phyloP scores from a whole-genome alignment of 805 yeast species.

The Saccharomycopsis sp. region DNA sequence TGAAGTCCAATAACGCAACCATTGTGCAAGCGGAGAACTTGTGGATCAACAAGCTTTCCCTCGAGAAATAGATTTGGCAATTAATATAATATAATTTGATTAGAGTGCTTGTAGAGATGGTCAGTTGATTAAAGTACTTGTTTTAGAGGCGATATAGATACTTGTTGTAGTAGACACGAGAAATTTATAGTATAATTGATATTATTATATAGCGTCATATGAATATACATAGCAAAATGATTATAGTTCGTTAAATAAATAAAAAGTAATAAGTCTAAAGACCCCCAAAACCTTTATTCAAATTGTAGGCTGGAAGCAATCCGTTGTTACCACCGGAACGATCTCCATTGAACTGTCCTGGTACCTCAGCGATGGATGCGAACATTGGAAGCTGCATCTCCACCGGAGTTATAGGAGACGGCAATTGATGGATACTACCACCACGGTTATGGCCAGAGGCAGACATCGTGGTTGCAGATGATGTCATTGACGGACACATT shows the following conservation, averaged over 20 bases:
- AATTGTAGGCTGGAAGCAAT: not conserved
- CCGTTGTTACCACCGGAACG: not conserved
- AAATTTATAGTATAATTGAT: not conserved
- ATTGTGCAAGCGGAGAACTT: constrained; percentile 86
- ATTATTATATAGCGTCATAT: not conserved
- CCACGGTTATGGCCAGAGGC: not conserved
- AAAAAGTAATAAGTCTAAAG: not conserved
- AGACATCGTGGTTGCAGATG: not conserved
- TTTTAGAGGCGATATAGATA: not conserved
- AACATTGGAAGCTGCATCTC: not conserved
- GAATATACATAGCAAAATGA: not conserved
- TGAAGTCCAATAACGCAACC: constrained; percentile 87
- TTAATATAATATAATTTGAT: no score
- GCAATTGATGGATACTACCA: not conserved
- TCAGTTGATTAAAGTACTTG: no score
- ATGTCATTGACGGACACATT: not conserved
- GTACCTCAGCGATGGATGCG: not conserved
- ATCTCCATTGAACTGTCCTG: not conserved
- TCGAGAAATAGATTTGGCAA: not conserved
- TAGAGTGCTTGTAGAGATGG: no score
- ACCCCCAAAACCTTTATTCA: not conserved
- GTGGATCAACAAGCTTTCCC: constrained; percentile 35
- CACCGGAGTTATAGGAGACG: not conserved
- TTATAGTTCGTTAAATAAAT: not conserved
- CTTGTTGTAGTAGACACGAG: not conserved